These are phyloP conservation scores for Simmondsia chinensis DNA, from an alignment of 148 eudicot species.

Conservation along the genomic window DNA sequence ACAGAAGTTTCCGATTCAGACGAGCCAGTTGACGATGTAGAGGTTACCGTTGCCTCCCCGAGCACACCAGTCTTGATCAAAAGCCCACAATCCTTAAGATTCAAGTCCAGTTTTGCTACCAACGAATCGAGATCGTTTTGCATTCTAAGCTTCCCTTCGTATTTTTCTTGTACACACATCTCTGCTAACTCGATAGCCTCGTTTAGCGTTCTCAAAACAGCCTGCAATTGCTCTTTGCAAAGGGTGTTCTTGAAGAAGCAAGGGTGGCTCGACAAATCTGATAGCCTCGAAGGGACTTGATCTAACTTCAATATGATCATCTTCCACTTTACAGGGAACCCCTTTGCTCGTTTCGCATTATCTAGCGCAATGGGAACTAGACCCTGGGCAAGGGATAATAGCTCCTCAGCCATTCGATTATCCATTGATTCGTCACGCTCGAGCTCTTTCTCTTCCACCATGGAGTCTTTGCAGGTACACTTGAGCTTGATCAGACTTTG, in stretches of 20 bases:
- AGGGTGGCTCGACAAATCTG: conserved; percentile 89
- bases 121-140: conserved; percentile 83
- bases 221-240: conserved; percentile 81
- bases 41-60: conserved; percentile 53
- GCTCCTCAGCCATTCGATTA: conserved; percentile 45
- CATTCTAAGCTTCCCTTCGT: conserved; percentile 85
- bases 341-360: conserved; percentile 59
- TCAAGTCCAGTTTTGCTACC: conserved; percentile 60
- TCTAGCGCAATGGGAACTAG: conserved; percentile 57
- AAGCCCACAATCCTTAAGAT: conserved; percentile 71
- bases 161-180: conserved; percentile 52
- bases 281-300: conserved; percentile 59
- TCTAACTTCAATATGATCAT: conserved; percentile 66
- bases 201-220: conserved; percentile 53
- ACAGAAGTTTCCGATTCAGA: conserved; percentile 38
- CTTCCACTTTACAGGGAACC: conserved; percentile 77
- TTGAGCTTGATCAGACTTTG: background rate
- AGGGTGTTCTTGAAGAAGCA: conserved; percentile 76
- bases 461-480: conserved; percentile 21
- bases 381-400: conserved; percentile 54
- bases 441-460: conserved; percentile 60
- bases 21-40: conserved; percentile 20
- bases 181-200: conserved; percentile 60
- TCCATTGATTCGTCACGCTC: conserved; percentile 15
- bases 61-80: conserved; percentile 83